phyloP scores from a whole-genome alignment of 495 filamentous ascomycete species.

The Trichodelitschia bisporula region DNA sequence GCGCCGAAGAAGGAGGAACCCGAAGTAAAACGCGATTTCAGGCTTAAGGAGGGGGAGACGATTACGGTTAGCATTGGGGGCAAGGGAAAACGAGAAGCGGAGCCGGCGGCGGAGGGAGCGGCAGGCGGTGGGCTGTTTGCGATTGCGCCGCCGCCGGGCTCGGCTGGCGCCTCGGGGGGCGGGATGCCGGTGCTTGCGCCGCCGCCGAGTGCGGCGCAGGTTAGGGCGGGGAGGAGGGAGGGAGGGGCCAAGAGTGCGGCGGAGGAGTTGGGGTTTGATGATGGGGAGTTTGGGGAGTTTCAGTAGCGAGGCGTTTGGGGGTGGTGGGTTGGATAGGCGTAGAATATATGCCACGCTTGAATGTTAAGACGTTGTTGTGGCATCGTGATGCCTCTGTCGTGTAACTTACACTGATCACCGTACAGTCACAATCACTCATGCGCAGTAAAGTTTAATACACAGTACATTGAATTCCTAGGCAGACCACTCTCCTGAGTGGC shows the following conservation, averaged over 20 bases:
- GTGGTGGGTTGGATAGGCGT: too few relatives aligned
- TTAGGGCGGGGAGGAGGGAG: slow-evolving; percentile 14
- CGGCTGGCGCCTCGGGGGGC: slow-evolving; percentile 16
- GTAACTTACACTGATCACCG: too few relatives aligned
- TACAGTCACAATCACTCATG: too few relatives aligned
- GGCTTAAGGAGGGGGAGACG: slow-evolving; percentile 63
- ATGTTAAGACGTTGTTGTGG: too few relatives aligned
- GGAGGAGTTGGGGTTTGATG: slow-evolving; percentile 22
- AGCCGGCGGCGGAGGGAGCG: slow-evolving; percentile 4
- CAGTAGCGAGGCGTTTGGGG: slow-evolving; percentile 15
- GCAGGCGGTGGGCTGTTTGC: slow-evolving; percentile 20
- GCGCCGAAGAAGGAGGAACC: slow-evolving; percentile 8
- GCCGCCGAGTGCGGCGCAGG: slow-evolving; percentile 29
- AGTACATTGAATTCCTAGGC: too few relatives aligned
- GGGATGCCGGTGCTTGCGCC: slow-evolving; percentile 28
- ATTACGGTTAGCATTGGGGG: slow-evolving; percentile 51
- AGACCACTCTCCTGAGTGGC: too few relatives aligned
- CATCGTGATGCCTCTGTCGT: too few relatives aligned
- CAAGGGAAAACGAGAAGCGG: slow-evolving; percentile 3
- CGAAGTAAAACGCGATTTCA: slow-evolving; percentile 40
- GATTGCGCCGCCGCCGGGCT: slow-evolving; percentile 20
- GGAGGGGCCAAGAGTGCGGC: slow-evolving; percentile 10
- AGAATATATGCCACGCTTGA: too few relatives aligned
- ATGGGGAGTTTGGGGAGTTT: slow-evolving; percentile 28
- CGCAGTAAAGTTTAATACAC: too few relatives aligned